Conservation (phyloP, 352 stramenopile species). For the Sclerospora graminicola region DNA sequence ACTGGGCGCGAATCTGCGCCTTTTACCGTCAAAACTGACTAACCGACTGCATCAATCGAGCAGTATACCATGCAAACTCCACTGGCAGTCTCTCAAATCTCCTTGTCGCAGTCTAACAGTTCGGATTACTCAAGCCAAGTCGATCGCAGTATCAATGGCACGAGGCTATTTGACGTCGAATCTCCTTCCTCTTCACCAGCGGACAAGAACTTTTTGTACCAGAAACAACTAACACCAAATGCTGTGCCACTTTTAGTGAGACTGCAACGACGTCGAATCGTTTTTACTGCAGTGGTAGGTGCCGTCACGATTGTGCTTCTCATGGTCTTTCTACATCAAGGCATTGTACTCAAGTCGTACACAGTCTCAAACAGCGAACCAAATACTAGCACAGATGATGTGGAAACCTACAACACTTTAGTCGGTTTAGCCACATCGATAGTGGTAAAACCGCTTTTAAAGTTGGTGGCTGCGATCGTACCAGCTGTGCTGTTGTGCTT, state of each 20-base stretch:
- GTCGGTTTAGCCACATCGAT: conserved; percentile 25
- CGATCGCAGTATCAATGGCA: conserved; percentile 15
- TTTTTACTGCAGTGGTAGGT: conserved; percentile 16
- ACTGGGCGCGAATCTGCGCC: conserved; percentile 8
- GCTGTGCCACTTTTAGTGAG: conserved; percentile 34
- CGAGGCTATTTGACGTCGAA: conserved; percentile 26
- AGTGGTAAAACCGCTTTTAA: conserved; percentile 34
- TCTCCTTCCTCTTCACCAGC: conserved; percentile 12
- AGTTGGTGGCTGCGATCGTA: conserved; percentile 32
- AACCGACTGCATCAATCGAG: too few relatives aligned
- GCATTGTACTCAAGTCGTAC: conserved; percentile 29
- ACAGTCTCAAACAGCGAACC: conserved; percentile 3
- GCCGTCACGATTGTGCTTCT: conserved; percentile 9
- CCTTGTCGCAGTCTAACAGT: conserved; percentile 37
- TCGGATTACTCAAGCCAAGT: conserved; percentile 16
- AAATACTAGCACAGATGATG: neutral
- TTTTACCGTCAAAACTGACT: conserved; percentile 1
- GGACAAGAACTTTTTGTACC: conserved; percentile 27
- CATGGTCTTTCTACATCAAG: conserved; percentile 26
- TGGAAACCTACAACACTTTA: conserved; percentile 31
- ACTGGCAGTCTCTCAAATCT: conserved; percentile 58
- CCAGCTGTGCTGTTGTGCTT: conserved; percentile 50
- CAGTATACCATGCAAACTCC: conserved; percentile 33
- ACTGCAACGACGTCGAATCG: conserved; percentile 27
- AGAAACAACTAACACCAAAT: conserved; percentile 20